These are phyloP conservation scores for Bryoerythrophyllum caledonicum DNA, from an alignment of 225 moss, liverwort and hornwort species.

Conservation along the genomic window DNA sequence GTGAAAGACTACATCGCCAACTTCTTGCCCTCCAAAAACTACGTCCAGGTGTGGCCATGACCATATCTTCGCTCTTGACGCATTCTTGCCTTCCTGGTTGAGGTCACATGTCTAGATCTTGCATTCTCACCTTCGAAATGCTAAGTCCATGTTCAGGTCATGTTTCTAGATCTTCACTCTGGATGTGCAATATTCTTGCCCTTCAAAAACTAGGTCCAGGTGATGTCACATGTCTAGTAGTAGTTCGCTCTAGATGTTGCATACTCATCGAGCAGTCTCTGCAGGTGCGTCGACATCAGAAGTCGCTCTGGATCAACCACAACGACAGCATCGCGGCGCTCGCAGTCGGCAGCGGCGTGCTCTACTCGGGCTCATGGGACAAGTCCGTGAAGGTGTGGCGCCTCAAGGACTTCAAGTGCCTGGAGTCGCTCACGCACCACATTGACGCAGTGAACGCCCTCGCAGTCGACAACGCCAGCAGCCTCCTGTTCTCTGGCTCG, in stretches of 20 bases:
- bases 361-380: slow-evolving; percentile 70
- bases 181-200: slow-evolving; percentile 35
- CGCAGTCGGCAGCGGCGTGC: slow-evolving; percentile 41
- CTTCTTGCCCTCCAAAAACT: slow-evolving; percentile 74
- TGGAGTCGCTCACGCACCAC: slow-evolving; percentile 47
- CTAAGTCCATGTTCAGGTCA: too few relatives aligned
- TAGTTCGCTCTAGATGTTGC: background rate
- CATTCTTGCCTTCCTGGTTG: too few relatives aligned
- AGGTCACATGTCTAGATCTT: too few relatives aligned
- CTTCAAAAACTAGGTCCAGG: slow-evolving; percentile 62
- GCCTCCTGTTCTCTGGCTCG: slow-evolving; percentile 53
- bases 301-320: slow-evolving; percentile 55
- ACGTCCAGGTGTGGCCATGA: slow-evolving; percentile 42
- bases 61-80: background rate
- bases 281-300: slow-evolving; percentile 56
- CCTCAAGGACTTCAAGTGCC: slow-evolving; percentile 50
- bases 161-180: background rate
- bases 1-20: slow-evolving; percentile 75
- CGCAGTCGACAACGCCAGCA: slow-evolving; percentile 27
- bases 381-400: slow-evolving; percentile 60
- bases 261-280: background rate
- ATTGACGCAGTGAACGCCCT: slow-evolving; percentile 57
- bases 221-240: slow-evolving; percentile 1
- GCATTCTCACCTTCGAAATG: too few relatives aligned
- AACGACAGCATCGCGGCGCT: slow-evolving; percentile 51